Conservation (phyloP, 768 basidiomycete genomes). For the Russula brevipes region DNA sequence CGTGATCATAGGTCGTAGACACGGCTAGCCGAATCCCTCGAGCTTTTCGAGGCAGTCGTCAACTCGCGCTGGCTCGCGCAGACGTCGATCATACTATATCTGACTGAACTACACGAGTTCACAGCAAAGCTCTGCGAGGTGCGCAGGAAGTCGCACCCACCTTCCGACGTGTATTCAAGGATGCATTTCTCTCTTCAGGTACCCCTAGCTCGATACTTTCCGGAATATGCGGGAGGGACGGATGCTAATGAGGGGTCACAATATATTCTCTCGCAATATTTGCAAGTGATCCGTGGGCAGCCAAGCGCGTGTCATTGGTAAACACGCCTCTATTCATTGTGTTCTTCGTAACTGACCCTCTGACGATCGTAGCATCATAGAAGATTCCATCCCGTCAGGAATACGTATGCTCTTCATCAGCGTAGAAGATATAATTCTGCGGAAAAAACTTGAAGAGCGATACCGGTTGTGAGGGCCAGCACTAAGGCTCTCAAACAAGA, state of each 20-base stretch:
- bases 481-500: too few species aligned
- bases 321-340: background rate
- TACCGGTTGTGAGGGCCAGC: too few species aligned
- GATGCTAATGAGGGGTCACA: constrained; percentile 44
- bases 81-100: constrained; percentile 39
- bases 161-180: too few species aligned
- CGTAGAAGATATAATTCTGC: too few species aligned
- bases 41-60: constrained; percentile 47
- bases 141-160: background rate
- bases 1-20: constrained; percentile 31
- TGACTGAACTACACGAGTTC: constrained; percentile 46
- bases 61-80: constrained; percentile 49
- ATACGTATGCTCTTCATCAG: too few species aligned
- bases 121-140: constrained; percentile 44
- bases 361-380: background rate
- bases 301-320: constrained; percentile 58
- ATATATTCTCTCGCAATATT: constrained; percentile 46
- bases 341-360: background rate
- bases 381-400: too few species aligned
- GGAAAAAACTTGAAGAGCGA: background rate
- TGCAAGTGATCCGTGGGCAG: constrained; percentile 39
- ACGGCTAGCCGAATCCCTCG: constrained; percentile 45
- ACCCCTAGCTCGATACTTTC: constrained; percentile 35
- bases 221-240: constrained; percentile 41
- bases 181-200: constrained; percentile 13